Conservation (phyloP, 2,329 filamentous ascomycete species). For the Aspergillus pseudoterreus region DNA sequence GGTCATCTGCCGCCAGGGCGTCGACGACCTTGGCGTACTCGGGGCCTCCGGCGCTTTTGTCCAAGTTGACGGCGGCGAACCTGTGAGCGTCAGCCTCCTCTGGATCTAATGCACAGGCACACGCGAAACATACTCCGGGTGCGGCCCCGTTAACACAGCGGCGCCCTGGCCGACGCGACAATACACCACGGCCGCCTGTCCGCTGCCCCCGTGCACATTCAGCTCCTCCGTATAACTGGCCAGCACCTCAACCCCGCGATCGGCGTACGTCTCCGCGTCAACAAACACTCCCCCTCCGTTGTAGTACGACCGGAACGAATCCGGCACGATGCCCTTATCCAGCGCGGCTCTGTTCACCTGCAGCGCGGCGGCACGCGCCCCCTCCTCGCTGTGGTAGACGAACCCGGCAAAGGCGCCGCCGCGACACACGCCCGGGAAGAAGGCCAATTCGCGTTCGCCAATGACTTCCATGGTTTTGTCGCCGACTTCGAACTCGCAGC, state of each 20-base stretch:
- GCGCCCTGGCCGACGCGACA: constrained; percentile 77
- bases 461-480: constrained; percentile 78
- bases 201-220: constrained; percentile 70
- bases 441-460: constrained; percentile 76
- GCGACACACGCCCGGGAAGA: constrained; percentile 82
- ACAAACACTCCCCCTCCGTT: constrained; percentile 95
- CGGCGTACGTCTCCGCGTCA: constrained; percentile 61
- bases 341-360: constrained; percentile 62
- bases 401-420: constrained; percentile 88
- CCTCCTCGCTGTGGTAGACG: constrained; percentile 81
- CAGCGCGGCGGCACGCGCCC: constrained; percentile 69
- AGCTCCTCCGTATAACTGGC: constrained; percentile 74
- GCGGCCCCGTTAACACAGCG: constrained; percentile 77
- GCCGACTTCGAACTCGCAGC: constrained; percentile 90
- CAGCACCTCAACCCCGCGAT: constrained; percentile 70
- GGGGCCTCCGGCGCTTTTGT: constrained; percentile 61
- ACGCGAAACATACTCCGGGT: constrained; percentile 70
- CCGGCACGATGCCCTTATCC: constrained; percentile 50
- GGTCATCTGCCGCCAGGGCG: constrained; percentile 65
- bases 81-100: constrained; percentile 43
- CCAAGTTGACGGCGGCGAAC: constrained; percentile 77
- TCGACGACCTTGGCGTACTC: constrained; percentile 69
- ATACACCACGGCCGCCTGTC: constrained; percentile 75
- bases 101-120: no score
- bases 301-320: constrained; percentile 74